Evolutionary conservation across 2,329 filamentous ascomycete species (phyloP).

Genomic region (Cladophialophora bantiana): DNA sequence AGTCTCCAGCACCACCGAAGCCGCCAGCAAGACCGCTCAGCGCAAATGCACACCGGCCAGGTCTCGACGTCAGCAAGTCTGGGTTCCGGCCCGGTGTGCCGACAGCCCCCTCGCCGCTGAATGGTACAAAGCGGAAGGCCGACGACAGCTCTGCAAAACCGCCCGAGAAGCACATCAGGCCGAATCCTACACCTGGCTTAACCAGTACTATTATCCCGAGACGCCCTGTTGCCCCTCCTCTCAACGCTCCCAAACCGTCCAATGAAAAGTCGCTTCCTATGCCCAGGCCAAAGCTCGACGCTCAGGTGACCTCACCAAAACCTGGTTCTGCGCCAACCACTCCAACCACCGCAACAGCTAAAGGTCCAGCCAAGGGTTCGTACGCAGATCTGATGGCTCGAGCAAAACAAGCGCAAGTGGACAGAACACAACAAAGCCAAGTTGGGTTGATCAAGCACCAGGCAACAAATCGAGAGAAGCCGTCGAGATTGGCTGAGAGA

Average conservation of each 20-base stretch:
- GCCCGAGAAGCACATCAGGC: slow-evolving; percentile 33
- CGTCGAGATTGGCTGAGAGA: slow-evolving; percentile 61
- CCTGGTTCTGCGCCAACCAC: slow-evolving; percentile 26
- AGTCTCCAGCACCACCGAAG: slow-evolving; percentile 39
- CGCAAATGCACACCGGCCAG: slow-evolving; percentile 28
- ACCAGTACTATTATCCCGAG: slow-evolving; percentile 25
- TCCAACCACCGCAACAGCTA: slow-evolving; percentile 27
- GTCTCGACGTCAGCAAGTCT: slow-evolving; percentile 22
- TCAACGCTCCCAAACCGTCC: slow-evolving; percentile 29
- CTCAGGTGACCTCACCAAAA: slow-evolving; percentile 16
- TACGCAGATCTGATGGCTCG: slow-evolving; percentile 69
- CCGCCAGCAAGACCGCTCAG: slow-evolving; percentile 25
- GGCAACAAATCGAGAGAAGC: slow-evolving; percentile 59
- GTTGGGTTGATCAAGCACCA: slow-evolving; percentile 66
- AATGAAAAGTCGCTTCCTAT: slow-evolving; percentile 10
- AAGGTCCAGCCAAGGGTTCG: slow-evolving; percentile 58
- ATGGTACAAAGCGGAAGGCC: slow-evolving; percentile 38
- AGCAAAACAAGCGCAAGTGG: slow-evolving; percentile 54
- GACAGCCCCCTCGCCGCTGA: slow-evolving; percentile 25
- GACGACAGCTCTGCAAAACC: slow-evolving; percentile 32
- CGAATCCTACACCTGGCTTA: slow-evolving; percentile 29
- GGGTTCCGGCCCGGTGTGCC: slow-evolving; percentile 22
- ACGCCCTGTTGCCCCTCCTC: slow-evolving; percentile 32
- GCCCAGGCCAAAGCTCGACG: slow-evolving; percentile 26
- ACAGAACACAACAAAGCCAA: slow-evolving; percentile 49